Base-by-base conservation (phyloP, 108 stramenopile species). In the Mediolabrus comicus region DNA sequence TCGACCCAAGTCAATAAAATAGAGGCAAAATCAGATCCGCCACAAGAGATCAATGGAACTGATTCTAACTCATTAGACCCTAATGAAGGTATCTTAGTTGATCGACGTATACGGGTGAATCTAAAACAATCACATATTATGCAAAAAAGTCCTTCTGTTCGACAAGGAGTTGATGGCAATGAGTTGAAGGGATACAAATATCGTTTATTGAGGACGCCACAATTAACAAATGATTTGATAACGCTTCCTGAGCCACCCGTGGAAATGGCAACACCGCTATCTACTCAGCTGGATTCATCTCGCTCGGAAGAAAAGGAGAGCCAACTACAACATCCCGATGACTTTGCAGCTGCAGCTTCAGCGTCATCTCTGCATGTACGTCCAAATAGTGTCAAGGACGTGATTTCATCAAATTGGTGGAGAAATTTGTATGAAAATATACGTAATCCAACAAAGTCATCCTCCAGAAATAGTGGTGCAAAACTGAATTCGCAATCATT, bases 121-220 rank as follows among this genome's bases (percentile, higher is more conserved):
- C 35, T 29, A 38, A 27, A 51, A 31, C 30, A 22, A 28, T 12
- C 65, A 14, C 27, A 24, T n/a, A 55, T 5, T n/a, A 13, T 26
- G 8, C 38, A 0, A 27, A 16, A 24, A 17, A 49, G 0, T 4
- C 22, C 46, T 22, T 49, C 19, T 49, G 22, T 1, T 49, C 22
- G 9, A 7, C 3, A 67, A 56, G 33, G 17, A n/a, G n/a, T n/a
- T 11, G 33, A 33, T 16, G 56, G 30, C 56, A 59, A 22, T 22
- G 43, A 17, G 11, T 46, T 69, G 29, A 59, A 51, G 49, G 68
- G 68, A 1, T 69, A 69, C 59, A 69, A 69, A 60, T 69, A 69
- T 69, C 57, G 68, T 17, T 33, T 69, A 52, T 30, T 69, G 59
- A 26, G 39, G 9, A 59, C 68, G n/a, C 58, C 68, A 29, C 58